Evolutionary conservation across 78 protist species (phyloP), one percentile per base, ranked within the genome.

Genomic region (Isochrysis galbana): DNA sequence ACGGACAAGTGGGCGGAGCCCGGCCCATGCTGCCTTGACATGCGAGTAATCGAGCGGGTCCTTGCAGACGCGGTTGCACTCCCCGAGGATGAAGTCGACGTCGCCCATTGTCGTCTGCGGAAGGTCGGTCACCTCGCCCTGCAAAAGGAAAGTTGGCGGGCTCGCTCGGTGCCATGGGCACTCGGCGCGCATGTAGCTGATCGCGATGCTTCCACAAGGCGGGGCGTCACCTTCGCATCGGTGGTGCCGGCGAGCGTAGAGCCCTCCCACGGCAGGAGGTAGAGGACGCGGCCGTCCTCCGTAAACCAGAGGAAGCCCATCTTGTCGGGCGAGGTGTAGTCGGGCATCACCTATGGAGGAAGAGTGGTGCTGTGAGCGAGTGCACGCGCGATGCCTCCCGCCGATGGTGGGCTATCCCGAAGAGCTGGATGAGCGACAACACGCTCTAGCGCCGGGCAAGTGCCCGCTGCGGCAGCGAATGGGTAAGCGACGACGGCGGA

Each of bases 281-380:
- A 98, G 47, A 97, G 41, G 34, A 98, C 98, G 46, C 99, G 95
- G n/a, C 98, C 98, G 95, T 98, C 99, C 74, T 55, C n/a, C 36
- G 92, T 93, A 80, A 86, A 78, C 72, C 89, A 91, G 36, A 94
- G 47, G 29, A 70, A 38, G 61, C 90, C 90, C 84, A 84, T 74
- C 48, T 23, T 10, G 41, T 67, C 72, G 21, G 87, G 84, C 42
- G 90, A 74, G 90, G 36, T 54, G 83, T 74, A 70, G 54, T 39
- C 88, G 34, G 87, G 83, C n/a, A 51, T 14, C 45, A 74, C 51
- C 22, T n/a, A n/a, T n/a, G n/a, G n/a, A n/a, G n/a, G n/a, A n/a
- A n/a, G n/a, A n/a, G n/a, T n/a, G n/a, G n/a, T n/a, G n/a, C n/a
- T n/a, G n/a, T n/a, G n/a, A n/a, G n/a, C n/a, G n/a, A n/a, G n/a